Conservation (phyloP, 1,284 basidiomycete species). For the Heterobasidion annosum region DNA sequence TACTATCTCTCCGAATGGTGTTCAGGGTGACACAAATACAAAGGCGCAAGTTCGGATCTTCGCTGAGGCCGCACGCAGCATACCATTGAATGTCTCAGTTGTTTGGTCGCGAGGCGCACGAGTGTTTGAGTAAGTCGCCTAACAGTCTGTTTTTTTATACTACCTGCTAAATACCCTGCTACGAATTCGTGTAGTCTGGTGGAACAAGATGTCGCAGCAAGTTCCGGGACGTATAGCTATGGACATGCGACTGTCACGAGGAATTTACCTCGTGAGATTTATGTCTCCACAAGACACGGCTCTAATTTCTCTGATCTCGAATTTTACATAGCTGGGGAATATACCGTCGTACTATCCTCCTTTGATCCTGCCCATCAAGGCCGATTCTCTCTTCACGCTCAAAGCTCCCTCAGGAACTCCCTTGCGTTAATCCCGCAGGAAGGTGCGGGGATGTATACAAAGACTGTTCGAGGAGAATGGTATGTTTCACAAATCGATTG, state of each 20-base stretch:
- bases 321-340: conserved; percentile 55
- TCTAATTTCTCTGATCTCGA: not conserved
- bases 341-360: conserved; percentile 76
- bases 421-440: conserved; percentile 78
- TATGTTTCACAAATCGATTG: conserved; percentile 21
- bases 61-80: conserved; percentile 50
- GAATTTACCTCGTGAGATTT: conserved; percentile 44
- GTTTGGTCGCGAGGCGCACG: conserved; percentile 73
- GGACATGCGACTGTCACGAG: conserved; percentile 57
- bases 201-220: conserved; percentile 60
- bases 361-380: conserved; percentile 71
- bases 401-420: conserved; percentile 55
- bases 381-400: conserved; percentile 52
- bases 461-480: conserved; percentile 63
- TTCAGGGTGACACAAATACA: conserved; percentile 10
- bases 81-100: conserved; percentile 70
- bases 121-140: conserved; percentile 55
- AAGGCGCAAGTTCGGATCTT: conserved; percentile 42
- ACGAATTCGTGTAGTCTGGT: conserved; percentile 30
- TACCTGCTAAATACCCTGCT: conserved; percentile 1
- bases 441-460: conserved; percentile 86
- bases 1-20: conserved; percentile 30
- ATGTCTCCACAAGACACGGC: not conserved
- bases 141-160: not conserved
- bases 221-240: conserved; percentile 78